Evolutionary conservation across 148 eudicot genomes (phyloP).

Genomic region (Nepenthes mirabilis): DNA sequence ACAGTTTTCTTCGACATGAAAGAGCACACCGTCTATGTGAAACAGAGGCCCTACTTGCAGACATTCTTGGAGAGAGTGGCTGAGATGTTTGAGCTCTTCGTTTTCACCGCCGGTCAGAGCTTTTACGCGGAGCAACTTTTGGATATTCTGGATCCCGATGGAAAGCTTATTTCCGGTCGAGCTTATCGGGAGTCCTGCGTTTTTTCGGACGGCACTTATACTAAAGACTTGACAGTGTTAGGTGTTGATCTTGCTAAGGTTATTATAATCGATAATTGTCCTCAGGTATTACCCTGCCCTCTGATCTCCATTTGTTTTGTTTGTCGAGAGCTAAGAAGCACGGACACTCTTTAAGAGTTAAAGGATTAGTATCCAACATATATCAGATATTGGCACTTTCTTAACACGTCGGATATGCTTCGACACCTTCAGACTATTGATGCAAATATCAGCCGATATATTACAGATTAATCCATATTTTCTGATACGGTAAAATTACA

Average conservation of each 20-base stretch:
- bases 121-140: conserved; percentile 81
- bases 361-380: too few relatives aligned
- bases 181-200: conserved; percentile 94
- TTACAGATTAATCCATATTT: too few relatives aligned
- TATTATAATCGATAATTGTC: conserved; percentile 83
- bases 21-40: conserved; percentile 79
- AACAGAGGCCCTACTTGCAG: conserved; percentile 74
- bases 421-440: too few relatives aligned
- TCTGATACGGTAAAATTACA: too few relatives aligned
- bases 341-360: too few relatives aligned
- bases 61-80: conserved; percentile 72
- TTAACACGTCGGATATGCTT: too few relatives aligned
- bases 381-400: too few relatives aligned
- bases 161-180: conserved; percentile 61
- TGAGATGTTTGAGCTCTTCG: conserved; percentile 79
- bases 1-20: conserved; percentile 72
- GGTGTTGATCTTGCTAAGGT: conserved; percentile 96
- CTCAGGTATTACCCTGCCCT: conserved; percentile 49
- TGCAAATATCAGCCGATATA: too few relatives aligned
- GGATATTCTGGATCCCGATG: conserved; percentile 80
- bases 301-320: too few relatives aligned
- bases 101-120: conserved; percentile 97
- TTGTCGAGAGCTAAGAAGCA: too few relatives aligned
- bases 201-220: conserved; percentile 73
- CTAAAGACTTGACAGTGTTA: conserved; percentile 84